Base-by-base conservation (phyloP, 1,139 yeast genomes). In the Kluyveromyces sp. region DNA sequence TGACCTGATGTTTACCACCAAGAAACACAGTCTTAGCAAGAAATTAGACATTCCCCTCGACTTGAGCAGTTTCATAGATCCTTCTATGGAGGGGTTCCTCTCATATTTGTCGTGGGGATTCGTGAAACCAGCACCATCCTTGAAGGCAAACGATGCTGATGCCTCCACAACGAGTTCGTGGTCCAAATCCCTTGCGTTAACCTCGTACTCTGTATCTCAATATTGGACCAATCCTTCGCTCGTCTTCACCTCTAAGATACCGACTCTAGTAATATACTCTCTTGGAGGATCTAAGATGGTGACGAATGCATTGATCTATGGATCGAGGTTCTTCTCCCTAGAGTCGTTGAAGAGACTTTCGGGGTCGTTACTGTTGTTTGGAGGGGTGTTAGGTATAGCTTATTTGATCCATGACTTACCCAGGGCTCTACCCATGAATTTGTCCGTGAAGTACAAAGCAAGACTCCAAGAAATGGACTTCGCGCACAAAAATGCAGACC, bases 391-490 rank as follows among this genome's bases (percentile, higher is more conserved):
- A 25, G 76, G 88, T 0, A 66, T 78, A 0, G 80, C 80, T 35
- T 87, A 85, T 56, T 62, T 88, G 48, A 67, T 87, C 11, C 70
- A 72, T 45, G 98, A 92, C 61, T 78, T 94, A 15, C 96, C 96
- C 2, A 77, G 83, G 54, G 95, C 97, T 0, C 77, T 86, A 55
- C 94, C 96, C 19, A 72, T 88, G 54, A 88, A 88, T 46, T 74
- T 88, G 48, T 87, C 94, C 0, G 70, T 73, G 43, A 87, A 84
- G 63, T 76, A 89, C 51, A 76, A 75, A 49, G 60, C 59, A 7
- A 84, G 83, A 55, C 69, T 92, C 31, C 68, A 71, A 31, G 77
- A 74, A 17, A 65, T 80, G 55, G 96, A 88, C 48, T 92, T 87
- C 56, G 79, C 84, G 9, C 94, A 84, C 54, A 60, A 71, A 36